A percentile compares a stretch with the other conserved stretches of the same genome.
Evolutionary conservation across 495 filamentous ascomycete genomes (phyloP).

Genomic region (Penicillium desertorum): DNA sequence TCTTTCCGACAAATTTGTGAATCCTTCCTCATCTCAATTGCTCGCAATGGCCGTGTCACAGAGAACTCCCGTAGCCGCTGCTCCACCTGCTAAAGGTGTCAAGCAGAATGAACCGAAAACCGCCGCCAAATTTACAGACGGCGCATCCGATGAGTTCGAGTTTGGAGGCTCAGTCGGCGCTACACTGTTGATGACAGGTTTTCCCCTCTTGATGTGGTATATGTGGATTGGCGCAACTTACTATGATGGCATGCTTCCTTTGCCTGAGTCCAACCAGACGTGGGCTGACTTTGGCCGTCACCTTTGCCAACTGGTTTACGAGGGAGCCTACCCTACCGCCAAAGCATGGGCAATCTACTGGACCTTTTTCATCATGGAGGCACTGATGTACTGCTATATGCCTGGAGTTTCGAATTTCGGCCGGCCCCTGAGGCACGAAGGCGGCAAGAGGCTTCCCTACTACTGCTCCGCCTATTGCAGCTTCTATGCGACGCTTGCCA

Average conservation of each 20-base stretch:
- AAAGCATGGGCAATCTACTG: conserved; percentile 87
- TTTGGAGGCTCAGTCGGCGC: conserved; percentile 82
- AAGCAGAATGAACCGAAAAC: not conserved
- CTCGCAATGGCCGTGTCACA: no score
- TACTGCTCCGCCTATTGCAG: conserved; percentile 81
- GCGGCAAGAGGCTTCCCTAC: conserved; percentile 76
- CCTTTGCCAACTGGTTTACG: conserved; percentile 64
- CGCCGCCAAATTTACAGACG: not conserved
- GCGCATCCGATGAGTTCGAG: conserved; percentile 56
- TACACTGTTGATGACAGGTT: conserved; percentile 75
- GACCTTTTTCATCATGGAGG: conserved; percentile 76
- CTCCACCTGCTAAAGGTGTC: not conserved
- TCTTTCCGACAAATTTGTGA: no score
- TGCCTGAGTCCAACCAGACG: conserved; percentile 58
- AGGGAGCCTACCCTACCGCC: conserved; percentile 70
- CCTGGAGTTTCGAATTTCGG: conserved; percentile 78
- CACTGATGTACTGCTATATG: conserved; percentile 68
- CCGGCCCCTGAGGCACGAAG: conserved; percentile 74
- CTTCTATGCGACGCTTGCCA: conserved; percentile 76
- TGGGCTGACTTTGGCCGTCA: conserved; percentile 63
- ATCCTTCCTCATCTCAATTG: no score
- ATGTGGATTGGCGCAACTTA: conserved; percentile 94
- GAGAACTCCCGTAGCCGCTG: no score
- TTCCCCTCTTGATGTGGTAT: conserved; percentile 92
- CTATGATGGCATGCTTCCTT: conserved; percentile 78